Base-by-base conservation (phyloP, 2,329 filamentous ascomycete genomes). In the Ophiostoma novo-ulmi region DNA sequence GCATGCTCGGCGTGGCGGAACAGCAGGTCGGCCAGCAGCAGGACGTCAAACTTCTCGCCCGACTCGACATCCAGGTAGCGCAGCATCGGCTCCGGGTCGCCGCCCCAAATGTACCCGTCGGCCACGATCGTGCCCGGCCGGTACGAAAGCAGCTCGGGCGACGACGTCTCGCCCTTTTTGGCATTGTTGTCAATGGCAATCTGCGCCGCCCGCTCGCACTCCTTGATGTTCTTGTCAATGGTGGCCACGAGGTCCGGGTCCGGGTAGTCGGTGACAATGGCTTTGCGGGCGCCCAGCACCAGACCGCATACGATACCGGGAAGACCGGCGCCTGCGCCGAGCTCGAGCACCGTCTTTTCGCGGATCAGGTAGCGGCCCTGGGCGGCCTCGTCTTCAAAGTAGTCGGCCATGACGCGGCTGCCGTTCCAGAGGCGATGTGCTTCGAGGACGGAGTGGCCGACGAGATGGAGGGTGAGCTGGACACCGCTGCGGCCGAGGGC, bases 381-480 rank as follows among this genome's bases (percentile, higher is more conserved):
- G 8, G 64, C 64, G 58, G 64, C 72, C 58, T 71, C 44, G 26
- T 86, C 81, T 80, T 97, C 92, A 71, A 97, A 88, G 80, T 93
- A 93, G 75, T 88, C 84, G 20, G 93, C 88, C 67, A 94, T 85
- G 55, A 92, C 88, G 73, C 91, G 90, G 72, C 90, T 90, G 72
- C 92, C 94, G 79, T 97, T 96, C 94, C 94, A 98, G 39, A 97
- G 85, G 74, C 91, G 86, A 79, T 97, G 92, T 35, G 92, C 93
- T 87, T 95, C 96, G 31, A 96, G 86, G 52, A 93, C 91, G 82
- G 91, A 94, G 79, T 91, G 89, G 71, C 93, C 93, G 63, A 97
- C 92, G 81, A 76, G 73, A 68, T 75, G 73, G 74, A 93, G 83
- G 70, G 80, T 84, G 73, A 92, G 79, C 55, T 81, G 82, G 69